Percentiles rank a stretch among this genome's conserved stretches.
Evolutionary conservation across 2,329 filamentous ascomycete species (phyloP).

Genomic region (Emericellopsis atlantica): DNA sequence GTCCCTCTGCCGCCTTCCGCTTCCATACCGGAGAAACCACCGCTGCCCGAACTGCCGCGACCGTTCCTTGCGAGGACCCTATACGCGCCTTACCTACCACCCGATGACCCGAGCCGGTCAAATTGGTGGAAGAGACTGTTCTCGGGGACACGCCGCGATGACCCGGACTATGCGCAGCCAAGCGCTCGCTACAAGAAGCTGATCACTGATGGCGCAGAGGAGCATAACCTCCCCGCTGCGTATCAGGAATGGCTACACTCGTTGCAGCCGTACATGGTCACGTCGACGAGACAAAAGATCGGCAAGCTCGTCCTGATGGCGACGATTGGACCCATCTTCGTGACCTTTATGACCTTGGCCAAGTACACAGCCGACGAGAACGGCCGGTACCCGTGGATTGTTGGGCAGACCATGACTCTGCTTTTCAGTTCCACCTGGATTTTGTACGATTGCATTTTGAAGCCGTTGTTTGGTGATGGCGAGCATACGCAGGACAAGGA

Average conservation of each 20-base stretch:
- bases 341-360: slow-evolving; percentile 30
- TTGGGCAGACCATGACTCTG: slow-evolving; percentile 35
- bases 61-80: slow-evolving; percentile 80
- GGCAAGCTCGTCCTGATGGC: slow-evolving; percentile 51
- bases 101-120: slow-evolving; percentile 18
- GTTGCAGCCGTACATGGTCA: slow-evolving; percentile 60
- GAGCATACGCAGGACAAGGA: slow-evolving; percentile 48
- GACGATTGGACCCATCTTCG: slow-evolving; percentile 42
- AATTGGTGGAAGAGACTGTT: slow-evolving; percentile 35
- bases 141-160: slow-evolving; percentile 38
- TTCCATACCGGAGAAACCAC: slow-evolving; percentile 51
- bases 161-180: slow-evolving; percentile 65
- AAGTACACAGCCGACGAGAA: slow-evolving; percentile 48
- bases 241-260: slow-evolving; percentile 63
- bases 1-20: slow-evolving; percentile 46
- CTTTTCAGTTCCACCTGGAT: slow-evolving; percentile 38
- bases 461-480: slow-evolving; percentile 69
- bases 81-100: slow-evolving; percentile 48
- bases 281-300: slow-evolving; percentile 50
- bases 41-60: slow-evolving; percentile 33
- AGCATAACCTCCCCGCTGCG: slow-evolving; percentile 66
- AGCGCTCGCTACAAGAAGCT: slow-evolving; percentile 75
- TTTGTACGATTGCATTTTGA: slow-evolving; percentile 32
- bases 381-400: slow-evolving; percentile 58
- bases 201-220: slow-evolving; percentile 63